Percentiles rank a stretch among this genome's conserved stretches.
These are phyloP conservation scores for Magnusiomyces sp. DNA, from an alignment of 1,139 yeast species.

Conservation along the genomic window DNA sequence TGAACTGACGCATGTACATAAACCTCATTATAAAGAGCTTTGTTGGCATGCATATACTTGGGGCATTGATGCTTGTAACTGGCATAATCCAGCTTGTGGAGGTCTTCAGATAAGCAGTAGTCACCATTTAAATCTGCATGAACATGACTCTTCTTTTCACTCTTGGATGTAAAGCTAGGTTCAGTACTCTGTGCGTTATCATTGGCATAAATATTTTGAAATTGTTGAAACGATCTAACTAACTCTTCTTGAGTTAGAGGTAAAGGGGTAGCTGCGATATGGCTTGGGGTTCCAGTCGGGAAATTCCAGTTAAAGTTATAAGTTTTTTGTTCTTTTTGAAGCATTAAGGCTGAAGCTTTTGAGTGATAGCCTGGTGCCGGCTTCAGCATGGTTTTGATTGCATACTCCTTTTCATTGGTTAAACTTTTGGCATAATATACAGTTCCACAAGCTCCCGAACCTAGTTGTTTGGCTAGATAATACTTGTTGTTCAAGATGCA, in stretches of 20 bases:
- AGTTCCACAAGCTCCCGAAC: conserved; percentile 84
- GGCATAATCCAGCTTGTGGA: too few species aligned
- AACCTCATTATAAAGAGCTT: conserved; percentile 49
- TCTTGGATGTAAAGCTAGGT: not conserved
- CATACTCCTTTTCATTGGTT: conserved; percentile 44
- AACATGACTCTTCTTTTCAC: too few species aligned
- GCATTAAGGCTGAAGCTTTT: conserved; percentile 1
- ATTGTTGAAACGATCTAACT: conserved; percentile 12
- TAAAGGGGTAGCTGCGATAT: conserved; percentile 16
- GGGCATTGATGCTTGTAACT: too few species aligned
- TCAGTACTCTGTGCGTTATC: conserved; percentile 11
- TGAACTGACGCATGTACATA: conserved; percentile 68
- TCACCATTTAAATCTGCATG: too few species aligned
- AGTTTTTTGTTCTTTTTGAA: not conserved
- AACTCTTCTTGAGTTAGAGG: conserved; percentile 22
- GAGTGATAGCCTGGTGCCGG: conserved; percentile 17
- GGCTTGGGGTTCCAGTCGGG: not conserved
- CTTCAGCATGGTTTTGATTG: conserved; percentile 67
- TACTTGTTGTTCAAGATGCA: conserved; percentile 36
- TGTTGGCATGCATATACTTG: conserved; percentile 18
- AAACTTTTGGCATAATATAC: conserved; percentile 64
- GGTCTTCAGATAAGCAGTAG: too few species aligned
- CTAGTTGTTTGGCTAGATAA: conserved; percentile 50
- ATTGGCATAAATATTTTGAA: conserved; percentile 1
- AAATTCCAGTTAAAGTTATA: not conserved